Evolutionary conservation across 2,329 filamentous ascomycete species (phyloP).

Genomic region (Fusarium sp.): DNA sequence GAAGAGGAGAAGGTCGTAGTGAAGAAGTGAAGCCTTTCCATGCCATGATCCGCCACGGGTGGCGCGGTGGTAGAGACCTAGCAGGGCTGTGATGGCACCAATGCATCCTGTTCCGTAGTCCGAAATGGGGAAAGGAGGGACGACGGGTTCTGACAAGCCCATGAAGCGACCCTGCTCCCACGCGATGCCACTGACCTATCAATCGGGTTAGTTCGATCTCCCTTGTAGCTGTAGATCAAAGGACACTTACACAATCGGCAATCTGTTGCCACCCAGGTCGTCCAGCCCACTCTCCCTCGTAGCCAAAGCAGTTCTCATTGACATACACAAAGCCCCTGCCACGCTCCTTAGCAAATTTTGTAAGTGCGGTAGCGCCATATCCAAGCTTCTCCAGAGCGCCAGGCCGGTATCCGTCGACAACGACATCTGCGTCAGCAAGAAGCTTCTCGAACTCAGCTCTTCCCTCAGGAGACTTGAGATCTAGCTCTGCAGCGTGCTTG

Average conservation of each 20-base stretch:
- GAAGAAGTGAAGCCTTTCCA: constrained; percentile 71
- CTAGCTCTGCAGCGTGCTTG: constrained; percentile 73
- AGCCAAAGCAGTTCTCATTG: constrained; percentile 78
- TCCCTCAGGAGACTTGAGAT: constrained; percentile 68
- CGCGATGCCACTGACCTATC: constrained; percentile 65
- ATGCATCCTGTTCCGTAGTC: constrained; percentile 80
- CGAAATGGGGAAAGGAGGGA: constrained; percentile 73
- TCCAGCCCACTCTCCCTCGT: constrained; percentile 67
- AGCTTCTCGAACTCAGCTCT: constrained; percentile 68
- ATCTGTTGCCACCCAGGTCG: constrained; percentile 80
- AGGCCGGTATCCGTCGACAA: constrained; percentile 76
- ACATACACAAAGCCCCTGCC: constrained; percentile 75
- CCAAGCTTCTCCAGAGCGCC: constrained; percentile 73
- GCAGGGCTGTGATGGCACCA: constrained; percentile 74
- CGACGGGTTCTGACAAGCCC: constrained; percentile 71
- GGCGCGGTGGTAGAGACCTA: constrained; percentile 71
- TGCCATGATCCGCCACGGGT: constrained; percentile 74
- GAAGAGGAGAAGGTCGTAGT: constrained; percentile 76
- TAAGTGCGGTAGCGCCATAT: constrained; percentile 68
- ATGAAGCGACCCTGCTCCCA: constrained; percentile 73
- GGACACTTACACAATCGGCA: constrained; percentile 66
- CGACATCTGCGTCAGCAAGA: constrained; percentile 71
- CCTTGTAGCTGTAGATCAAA: rapidly evolving
- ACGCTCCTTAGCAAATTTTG: constrained; percentile 63
- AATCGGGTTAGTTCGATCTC: neutral